phyloP scores from a whole-genome alignment of 2,329 filamentous ascomycete genomes.

The Fusarium continuum region DNA sequence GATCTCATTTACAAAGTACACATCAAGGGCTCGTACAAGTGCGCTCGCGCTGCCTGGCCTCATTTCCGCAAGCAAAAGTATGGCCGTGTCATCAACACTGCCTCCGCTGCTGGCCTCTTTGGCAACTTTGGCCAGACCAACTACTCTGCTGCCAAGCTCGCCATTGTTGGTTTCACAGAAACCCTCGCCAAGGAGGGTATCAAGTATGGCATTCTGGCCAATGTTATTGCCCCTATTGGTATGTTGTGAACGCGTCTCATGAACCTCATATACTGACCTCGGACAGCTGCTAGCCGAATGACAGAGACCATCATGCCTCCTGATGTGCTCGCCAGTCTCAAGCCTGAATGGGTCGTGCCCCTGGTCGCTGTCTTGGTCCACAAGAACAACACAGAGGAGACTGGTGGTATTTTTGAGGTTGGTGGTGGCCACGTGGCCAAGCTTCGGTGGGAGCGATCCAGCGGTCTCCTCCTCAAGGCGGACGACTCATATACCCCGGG shows the following conservation, averaged over 20 bases:
- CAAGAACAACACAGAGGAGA: conserved; percentile 83
- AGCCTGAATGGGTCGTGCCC: conserved; percentile 95
- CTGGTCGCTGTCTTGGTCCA: conserved; percentile 89
- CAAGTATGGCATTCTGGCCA: conserved; percentile 97
- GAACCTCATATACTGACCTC: conserved; percentile 20
- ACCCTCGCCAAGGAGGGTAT: conserved; percentile 95
- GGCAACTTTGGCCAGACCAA: conserved; percentile 96
- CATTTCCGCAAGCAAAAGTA: conserved; percentile 99
- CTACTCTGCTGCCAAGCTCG: conserved; percentile 96
- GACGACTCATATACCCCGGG: conserved; percentile 89
- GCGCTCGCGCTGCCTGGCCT: conserved; percentile 92
- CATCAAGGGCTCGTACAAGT: conserved; percentile 94
- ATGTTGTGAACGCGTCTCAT: conserved; percentile 29
- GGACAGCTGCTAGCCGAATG: conserved; percentile 86
- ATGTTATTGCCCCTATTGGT: conserved; percentile 90
- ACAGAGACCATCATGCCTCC: conserved; percentile 94
- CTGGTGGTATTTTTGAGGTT: conserved; percentile 89
- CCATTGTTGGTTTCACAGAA: conserved; percentile 96
- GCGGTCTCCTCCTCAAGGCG: conserved; percentile 87
- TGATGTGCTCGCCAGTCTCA: conserved; percentile 85
- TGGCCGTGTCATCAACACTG: conserved; percentile 94
- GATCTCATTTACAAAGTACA: conserved; percentile 94
- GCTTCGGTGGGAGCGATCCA: conserved; percentile 92
- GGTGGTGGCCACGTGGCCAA: conserved; percentile 94
- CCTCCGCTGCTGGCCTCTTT: conserved; percentile 94